Evolutionary conservation across 108 stramenopile species (phyloP).

Genomic region (Cylindrotheca fusiformis): DNA sequence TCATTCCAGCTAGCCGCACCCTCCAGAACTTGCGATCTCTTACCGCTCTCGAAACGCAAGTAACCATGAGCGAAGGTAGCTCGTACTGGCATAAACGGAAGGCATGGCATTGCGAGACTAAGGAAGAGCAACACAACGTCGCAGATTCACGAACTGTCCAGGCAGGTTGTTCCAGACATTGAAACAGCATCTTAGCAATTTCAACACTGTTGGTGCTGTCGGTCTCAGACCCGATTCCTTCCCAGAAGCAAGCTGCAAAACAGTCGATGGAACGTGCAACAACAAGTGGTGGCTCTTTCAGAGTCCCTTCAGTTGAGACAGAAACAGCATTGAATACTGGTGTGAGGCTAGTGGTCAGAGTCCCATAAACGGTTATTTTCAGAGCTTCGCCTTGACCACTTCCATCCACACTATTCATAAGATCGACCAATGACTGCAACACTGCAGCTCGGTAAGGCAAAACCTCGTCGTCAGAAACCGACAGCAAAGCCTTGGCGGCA

Average conservation of each 20-base stretch:
- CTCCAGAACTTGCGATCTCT: constrained; percentile 85
- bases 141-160: constrained; percentile 64
- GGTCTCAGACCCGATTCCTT: constrained; percentile 36
- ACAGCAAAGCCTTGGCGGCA: constrained; percentile 12
- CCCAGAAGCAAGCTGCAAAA: constrained; percentile 52
- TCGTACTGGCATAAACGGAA: constrained; percentile 36
- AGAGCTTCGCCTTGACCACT: constrained; percentile 4
- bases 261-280: constrained; percentile 69
- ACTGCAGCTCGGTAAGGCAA: constrained; percentile 63
- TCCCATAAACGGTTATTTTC: constrained; percentile 3
- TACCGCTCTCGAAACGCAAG: constrained; percentile 40
- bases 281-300: constrained; percentile 54
- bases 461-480: constrained; percentile 37
- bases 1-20: constrained; percentile 44
- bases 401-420: constrained; percentile 35
- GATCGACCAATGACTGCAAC: constrained; percentile 36
- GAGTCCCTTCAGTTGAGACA: constrained; percentile 16
- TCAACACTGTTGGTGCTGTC: constrained; percentile 1
- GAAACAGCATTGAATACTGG: constrained; percentile 25
- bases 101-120: constrained; percentile 39
- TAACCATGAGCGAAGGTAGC: constrained; percentile 34
- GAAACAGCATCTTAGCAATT: constrained; percentile 17
- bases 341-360: constrained; percentile 5
- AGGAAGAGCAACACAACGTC: constrained; percentile 39
- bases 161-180: constrained; percentile 42